A percentile compares a stretch with the other conserved stretches of the same genome.
Conservation (phyloP, 1,284 basidiomycete species). For the Paramarasmius palmivorus region DNA sequence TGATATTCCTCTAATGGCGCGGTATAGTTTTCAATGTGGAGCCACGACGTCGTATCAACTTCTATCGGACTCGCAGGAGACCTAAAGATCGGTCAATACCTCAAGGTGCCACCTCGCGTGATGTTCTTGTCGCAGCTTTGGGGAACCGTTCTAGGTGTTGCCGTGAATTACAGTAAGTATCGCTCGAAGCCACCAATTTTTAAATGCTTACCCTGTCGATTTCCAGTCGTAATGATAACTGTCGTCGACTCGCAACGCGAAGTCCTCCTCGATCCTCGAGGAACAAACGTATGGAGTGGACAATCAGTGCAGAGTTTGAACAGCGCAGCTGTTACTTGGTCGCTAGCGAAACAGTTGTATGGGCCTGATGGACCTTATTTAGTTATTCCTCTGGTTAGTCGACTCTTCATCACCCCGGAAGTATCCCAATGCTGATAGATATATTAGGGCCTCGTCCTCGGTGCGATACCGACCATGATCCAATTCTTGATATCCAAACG, state of each 20-base stretch:
- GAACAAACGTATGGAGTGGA: constrained; percentile 53
- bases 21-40: constrained; percentile 62
- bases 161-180: constrained; percentile 2
- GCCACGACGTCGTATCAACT: constrained; percentile 55
- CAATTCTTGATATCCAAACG: neutral
- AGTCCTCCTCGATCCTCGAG: constrained; percentile 47
- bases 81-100: constrained; percentile 76
- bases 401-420: neutral
- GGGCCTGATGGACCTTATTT: constrained; percentile 48
- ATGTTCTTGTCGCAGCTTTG: constrained; percentile 71
- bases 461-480: neutral
- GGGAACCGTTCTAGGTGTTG: constrained; percentile 52
- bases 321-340: constrained; percentile 60
- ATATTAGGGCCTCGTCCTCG: neutral
- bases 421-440: neutral
- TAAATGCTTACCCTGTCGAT: neutral
- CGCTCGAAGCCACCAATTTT: neutral
- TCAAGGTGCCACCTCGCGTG: constrained; percentile 73
- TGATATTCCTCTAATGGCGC: neutral
- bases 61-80: constrained; percentile 54
- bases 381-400: constrained; percentile 44
- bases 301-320: constrained; percentile 55
- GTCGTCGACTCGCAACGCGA: constrained; percentile 50
- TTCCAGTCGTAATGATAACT: constrained; percentile 43
- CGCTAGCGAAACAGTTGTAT: constrained; percentile 48